Percentiles rank a stretch among this genome's conserved stretches.
Evolutionary conservation across 305 asterid species (phyloP).

Genomic region (Fraxinus velutina): DNA sequence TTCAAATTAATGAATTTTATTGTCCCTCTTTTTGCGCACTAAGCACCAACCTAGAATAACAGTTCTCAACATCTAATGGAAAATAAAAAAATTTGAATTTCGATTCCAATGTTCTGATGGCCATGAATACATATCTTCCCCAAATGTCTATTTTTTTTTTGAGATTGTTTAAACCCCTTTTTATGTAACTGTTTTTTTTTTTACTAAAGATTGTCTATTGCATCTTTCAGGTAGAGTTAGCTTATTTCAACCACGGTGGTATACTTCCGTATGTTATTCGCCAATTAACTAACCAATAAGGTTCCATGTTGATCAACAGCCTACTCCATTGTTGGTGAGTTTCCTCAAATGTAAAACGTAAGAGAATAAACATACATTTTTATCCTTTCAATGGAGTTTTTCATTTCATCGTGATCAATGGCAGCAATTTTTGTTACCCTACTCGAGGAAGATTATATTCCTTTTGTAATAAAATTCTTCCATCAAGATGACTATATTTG

Average conservation of each 20-base stretch:
- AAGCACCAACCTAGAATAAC: not conserved
- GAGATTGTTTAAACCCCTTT: not conserved
- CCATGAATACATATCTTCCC: not conserved
- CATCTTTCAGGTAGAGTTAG: constrained; percentile 64
- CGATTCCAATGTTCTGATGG: not conserved
- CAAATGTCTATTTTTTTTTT: not conserved
- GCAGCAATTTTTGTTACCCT: constrained; percentile 24
- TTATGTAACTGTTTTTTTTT: not conserved
- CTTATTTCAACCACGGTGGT: constrained; percentile 83
- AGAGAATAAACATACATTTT: constrained; percentile 37
- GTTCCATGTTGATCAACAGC: constrained; percentile 14
- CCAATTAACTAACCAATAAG: constrained; percentile 55
- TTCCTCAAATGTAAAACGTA: constrained; percentile 21
- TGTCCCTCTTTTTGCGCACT: not conserved
- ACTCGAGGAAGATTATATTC: constrained; percentile 20
- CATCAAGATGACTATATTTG: not conserved
- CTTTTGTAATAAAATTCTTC: constrained; percentile 30
- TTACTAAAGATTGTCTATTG: not conserved
- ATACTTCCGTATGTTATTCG: constrained; percentile 76
- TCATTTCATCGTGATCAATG: constrained; percentile 20
- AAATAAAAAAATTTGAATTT: not conserved
- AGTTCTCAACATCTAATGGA: not conserved
- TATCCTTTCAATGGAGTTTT: constrained; percentile 34
- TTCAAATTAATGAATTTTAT: not conserved
- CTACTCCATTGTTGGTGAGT: not conserved